These are phyloP conservation scores for Tetrahymena thermophila DNA, from an alignment of 73 alveolate species.

Conservation along the genomic window DNA sequence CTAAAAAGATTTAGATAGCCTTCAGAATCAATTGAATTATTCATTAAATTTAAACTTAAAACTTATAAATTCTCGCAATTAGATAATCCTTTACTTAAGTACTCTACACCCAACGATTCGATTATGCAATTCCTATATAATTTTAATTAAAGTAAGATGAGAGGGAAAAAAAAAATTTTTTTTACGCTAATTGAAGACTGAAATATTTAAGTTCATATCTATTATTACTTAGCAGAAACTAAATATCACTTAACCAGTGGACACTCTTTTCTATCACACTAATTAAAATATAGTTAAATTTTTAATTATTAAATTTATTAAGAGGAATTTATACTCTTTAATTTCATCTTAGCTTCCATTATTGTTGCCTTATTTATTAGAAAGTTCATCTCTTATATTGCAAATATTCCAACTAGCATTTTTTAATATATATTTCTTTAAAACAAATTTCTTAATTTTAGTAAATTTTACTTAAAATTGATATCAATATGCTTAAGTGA, in stretches of 20 bases:
- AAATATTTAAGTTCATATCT: background rate
- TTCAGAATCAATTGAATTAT: background rate
- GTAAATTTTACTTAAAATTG: background rate
- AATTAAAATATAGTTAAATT: background rate
- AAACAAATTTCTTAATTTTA: background rate
- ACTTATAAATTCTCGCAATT: background rate
- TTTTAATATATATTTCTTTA: background rate
- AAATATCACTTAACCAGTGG: background rate
- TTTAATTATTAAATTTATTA: too few relatives aligned
- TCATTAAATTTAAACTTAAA: background rate
- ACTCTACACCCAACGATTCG: background rate
- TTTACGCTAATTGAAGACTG: background rate
- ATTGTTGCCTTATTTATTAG: background rate
- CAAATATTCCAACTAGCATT: background rate
- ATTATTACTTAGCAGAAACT: background rate
- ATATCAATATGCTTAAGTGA: background rate
- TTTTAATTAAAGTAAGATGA: background rate
- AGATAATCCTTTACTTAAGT: background rate
- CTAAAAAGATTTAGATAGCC: background rate
- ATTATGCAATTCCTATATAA: background rate
- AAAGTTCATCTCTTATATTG: background rate
- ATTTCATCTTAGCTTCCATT: background rate
- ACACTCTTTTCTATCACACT: background rate
- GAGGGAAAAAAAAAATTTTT: background rate
- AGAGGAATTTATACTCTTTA: background rate